Conservation (phyloP, 306 rosid species). For the Acacia acuminata region DNA sequence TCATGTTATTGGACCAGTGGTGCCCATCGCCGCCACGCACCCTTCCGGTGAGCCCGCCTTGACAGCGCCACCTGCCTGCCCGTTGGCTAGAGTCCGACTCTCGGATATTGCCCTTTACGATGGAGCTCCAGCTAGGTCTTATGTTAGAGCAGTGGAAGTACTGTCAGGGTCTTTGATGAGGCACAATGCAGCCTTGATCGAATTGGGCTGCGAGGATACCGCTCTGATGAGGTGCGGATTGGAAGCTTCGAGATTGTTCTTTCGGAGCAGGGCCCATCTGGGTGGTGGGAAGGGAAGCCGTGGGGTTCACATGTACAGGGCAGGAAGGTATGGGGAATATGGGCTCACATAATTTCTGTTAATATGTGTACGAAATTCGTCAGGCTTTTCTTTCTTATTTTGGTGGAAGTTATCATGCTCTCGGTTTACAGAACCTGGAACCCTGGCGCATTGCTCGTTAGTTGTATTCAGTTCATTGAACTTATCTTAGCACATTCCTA, state of each 20-base stretch:
- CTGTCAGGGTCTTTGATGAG: constrained; percentile 73
- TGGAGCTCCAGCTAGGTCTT: constrained; percentile 69
- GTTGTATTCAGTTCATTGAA: background rate
- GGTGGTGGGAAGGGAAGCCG: constrained; percentile 73
- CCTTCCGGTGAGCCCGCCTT: constrained; percentile 47
- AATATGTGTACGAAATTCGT: background rate
- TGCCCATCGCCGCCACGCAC: constrained; percentile 49
- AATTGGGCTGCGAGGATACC: constrained; percentile 64
- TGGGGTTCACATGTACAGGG: constrained; percentile 85
- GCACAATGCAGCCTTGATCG: constrained; percentile 85
- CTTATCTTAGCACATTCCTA: background rate
- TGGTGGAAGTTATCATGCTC: background rate
- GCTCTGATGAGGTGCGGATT: constrained; percentile 86
- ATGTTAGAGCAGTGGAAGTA: constrained; percentile 71
- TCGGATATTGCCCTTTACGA: constrained; percentile 77
- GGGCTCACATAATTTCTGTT: background rate
- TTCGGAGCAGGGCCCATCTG: constrained; percentile 66
- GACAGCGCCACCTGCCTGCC: constrained; percentile 37
- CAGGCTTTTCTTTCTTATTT: background rate
- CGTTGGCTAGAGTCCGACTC: constrained; percentile 69
- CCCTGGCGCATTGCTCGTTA: background rate
- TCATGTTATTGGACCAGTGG: constrained; percentile 40
- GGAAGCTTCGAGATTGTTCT: constrained; percentile 80
- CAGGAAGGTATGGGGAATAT: constrained; percentile 67
- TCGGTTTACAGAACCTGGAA: background rate